A percentile compares a stretch with the other conserved stretches of the same genome.
These are phyloP conservation scores for Phoenix roebelenii DNA, from an alignment of 176 grass and related monocot species.

Conservation along the genomic window DNA sequence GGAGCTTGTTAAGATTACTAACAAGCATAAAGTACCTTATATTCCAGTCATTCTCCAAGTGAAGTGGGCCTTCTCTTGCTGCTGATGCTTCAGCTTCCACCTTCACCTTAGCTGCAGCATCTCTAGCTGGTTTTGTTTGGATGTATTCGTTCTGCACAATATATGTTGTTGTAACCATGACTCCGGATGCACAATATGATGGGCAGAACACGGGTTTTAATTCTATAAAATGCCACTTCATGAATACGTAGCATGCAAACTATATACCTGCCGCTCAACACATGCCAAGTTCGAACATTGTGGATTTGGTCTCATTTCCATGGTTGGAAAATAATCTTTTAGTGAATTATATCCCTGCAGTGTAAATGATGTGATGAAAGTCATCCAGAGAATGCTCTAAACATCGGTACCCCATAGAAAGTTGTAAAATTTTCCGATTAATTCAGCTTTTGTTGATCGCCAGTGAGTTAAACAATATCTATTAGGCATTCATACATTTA, in stretches of 20 bases:
- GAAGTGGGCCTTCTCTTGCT: slow-evolving; percentile 54
- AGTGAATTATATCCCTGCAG: slow-evolving; percentile 90
- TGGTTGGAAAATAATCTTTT: slow-evolving; percentile 91
- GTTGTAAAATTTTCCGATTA: too few relatives aligned
- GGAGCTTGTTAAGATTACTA: too few relatives aligned
- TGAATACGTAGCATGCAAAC: background rate
- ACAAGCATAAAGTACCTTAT: slow-evolving; percentile 48
- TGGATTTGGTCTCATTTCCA: slow-evolving; percentile 98
- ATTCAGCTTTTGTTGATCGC: too few relatives aligned
- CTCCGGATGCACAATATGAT: background rate
- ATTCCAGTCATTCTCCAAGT: slow-evolving; percentile 88
- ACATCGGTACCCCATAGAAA: too few relatives aligned
- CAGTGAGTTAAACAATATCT: too few relatives aligned
- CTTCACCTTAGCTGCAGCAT: slow-evolving; percentile 79
- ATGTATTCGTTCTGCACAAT: slow-evolving; percentile 71
- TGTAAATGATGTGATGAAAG: background rate
- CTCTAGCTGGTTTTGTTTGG: slow-evolving; percentile 72
- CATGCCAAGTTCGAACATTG: slow-evolving; percentile 90
- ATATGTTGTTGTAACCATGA: slow-evolving; percentile 3
- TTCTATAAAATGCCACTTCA: too few relatives aligned
- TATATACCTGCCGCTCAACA: slow-evolving; percentile 72
- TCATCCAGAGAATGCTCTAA: too few relatives aligned
- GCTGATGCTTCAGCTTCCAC: slow-evolving; percentile 63
- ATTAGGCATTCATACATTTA: too few relatives aligned
- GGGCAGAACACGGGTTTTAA: too few relatives aligned